phyloP scores from a whole-genome alignment of 2,329 filamentous ascomycete species.

The Aspergillus transmontanensis region DNA sequence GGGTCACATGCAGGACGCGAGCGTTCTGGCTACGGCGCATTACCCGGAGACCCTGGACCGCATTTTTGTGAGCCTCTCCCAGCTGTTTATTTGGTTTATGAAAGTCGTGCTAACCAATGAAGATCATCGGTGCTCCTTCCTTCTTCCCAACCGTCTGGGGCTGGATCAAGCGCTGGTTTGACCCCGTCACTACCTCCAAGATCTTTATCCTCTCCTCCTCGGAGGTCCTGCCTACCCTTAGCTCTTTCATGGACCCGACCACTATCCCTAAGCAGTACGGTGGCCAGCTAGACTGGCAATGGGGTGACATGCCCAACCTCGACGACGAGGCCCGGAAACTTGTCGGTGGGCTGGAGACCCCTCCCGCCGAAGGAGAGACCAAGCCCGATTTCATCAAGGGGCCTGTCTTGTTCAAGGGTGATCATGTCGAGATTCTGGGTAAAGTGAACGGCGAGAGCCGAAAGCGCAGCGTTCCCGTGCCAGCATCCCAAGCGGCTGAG shows the following conservation, averaged over 20 bases:
- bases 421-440: constrained; percentile 36
- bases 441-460: constrained; percentile 38
- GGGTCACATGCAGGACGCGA: constrained; percentile 90
- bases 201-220: constrained; percentile 81
- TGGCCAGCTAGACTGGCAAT: constrained; percentile 79
- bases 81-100: not conserved
- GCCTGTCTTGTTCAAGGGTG: constrained; percentile 37
- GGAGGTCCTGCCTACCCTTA: constrained; percentile 76
- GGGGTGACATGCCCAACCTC: constrained; percentile 73
- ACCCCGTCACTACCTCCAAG: constrained; percentile 90
- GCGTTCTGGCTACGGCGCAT: constrained; percentile 83
- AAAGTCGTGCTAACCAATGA: not conserved
- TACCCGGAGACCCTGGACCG: constrained; percentile 93
- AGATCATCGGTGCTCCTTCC: constrained; percentile 83
- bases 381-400: constrained; percentile 37
- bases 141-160: constrained; percentile 92
- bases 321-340: constrained; percentile 54
- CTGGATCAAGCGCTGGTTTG: constrained; percentile 95
- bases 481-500: not conserved
- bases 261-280: constrained; percentile 91
- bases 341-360: constrained; percentile 33
- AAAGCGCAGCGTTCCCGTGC: constrained; percentile 29
- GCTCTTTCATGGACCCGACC: constrained; percentile 75
- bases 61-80: constrained; percentile 60
- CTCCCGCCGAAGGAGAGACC: constrained; percentile 26